Conservation (phyloP, 2,329 filamentous ascomycete species). For the Penicillium sp. region DNA sequence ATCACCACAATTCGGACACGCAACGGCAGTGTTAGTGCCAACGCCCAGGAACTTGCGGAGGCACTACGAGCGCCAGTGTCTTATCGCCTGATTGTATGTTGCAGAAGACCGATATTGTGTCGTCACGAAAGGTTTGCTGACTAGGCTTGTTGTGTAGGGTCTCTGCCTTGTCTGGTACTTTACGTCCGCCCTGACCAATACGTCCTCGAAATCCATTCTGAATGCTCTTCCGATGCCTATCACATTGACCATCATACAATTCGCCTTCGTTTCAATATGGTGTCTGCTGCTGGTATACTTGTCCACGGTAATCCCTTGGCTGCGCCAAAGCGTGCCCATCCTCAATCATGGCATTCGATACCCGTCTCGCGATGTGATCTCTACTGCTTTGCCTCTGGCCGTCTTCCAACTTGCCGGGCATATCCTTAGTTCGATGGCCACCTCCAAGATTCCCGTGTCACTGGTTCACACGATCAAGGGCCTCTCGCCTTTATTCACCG, state of each 20-base stretch:
- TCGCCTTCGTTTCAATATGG: conserved; percentile 85
- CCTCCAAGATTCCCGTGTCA: conserved; percentile 90
- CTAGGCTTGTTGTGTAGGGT: conserved; percentile 51
- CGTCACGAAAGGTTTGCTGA: conserved; percentile 63
- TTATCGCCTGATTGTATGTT: conserved; percentile 75
- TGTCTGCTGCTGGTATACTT: conserved; percentile 78
- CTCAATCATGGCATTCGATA: conserved; percentile 79
- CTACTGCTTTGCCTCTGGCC: conserved; percentile 84
- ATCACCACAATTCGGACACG: conserved; percentile 76
- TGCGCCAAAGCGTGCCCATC: conserved; percentile 71
- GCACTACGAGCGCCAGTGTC: conserved; percentile 88
- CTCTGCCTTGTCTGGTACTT: conserved; percentile 92
- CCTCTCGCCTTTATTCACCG: conserved; percentile 90
- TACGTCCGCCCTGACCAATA: conserved; percentile 93
- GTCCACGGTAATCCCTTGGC: conserved; percentile 66
- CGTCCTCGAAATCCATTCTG: conserved; percentile 94
- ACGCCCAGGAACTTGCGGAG: conserved; percentile 89
- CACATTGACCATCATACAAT: conserved; percentile 89
- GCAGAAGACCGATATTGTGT: not conserved
- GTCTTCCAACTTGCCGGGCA: conserved; percentile 92
- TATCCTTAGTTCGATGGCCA: conserved; percentile 89
- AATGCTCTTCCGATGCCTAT: conserved; percentile 88
- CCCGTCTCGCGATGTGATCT: conserved; percentile 77
- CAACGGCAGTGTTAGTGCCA: conserved; percentile 83
- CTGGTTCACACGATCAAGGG: conserved; percentile 98